Evolutionary conservation across 768 basidiomycete species (phyloP), one percentile per base, ranked within the genome.

Genomic region (Pisolithus orientalis): DNA sequence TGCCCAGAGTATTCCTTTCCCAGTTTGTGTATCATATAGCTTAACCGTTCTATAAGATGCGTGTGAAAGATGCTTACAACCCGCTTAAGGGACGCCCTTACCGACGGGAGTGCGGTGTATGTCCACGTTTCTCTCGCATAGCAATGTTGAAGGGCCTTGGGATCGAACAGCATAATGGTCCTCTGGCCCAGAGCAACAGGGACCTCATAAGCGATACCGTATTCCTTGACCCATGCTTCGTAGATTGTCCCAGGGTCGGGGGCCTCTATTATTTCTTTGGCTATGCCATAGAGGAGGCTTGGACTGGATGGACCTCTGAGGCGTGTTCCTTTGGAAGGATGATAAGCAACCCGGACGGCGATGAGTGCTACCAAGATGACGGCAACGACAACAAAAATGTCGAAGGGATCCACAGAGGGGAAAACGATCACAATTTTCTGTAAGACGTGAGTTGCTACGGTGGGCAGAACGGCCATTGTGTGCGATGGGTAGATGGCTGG

Each of bases 71-170:
- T 6, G n/a, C 67, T 53, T 51, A 72, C 72, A 10, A 66, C 0
- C 3, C 43, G 52, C 50, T 65, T 65, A 27, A 65, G 58, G 1
- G 47, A 54, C 3, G 49, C 57, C 61, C 46, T 49, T 25, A 11
- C 57, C 27, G 56, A 56, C 50, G 57, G 68, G 21, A 59, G 65
- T 5, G 57, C 44, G 11, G 59, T 34, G 17, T 70, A 71, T 0
- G 65, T 62, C 65, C 58, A 78, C 0, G 79, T 77, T 47, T 83
- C 82, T 50, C 65, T 71, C 0, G 75, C 67, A 51, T 73, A 79
- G 38, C 80, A 72, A 54, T 83, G 79, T 0, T 72, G 67, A n/a
- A 78, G 63, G 0, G 82, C 80, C 58, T 74, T 79, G 0, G 75
- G 74, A 50, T 80, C 79, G 47, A 70, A 68, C 4, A 79, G 61